phyloP scores from a whole-genome alignment of 805 yeast genomes.

The Monosporozyma yasuniensis region DNA sequence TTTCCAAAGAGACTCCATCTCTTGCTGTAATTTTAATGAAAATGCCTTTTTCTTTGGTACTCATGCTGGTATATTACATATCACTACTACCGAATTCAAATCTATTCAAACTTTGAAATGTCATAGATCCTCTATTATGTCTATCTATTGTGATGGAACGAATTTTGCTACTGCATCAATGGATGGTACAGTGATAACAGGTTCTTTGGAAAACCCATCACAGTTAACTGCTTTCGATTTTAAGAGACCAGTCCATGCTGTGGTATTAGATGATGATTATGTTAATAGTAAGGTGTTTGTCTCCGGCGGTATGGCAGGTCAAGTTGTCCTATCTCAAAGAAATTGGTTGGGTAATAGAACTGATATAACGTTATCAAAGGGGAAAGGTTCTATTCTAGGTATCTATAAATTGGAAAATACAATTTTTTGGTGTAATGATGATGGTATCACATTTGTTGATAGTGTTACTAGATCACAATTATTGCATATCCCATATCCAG shows the following conservation, averaged over 20 bases:
- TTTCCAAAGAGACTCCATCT: constrained; percentile 68
- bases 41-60: constrained; percentile 72
- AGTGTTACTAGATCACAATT: constrained; percentile 42
- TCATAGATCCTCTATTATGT: constrained; percentile 75
- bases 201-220: constrained; percentile 45
- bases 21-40: constrained; percentile 56
- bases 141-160: constrained; percentile 62
- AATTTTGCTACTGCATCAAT: constrained; percentile 82
- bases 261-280: constrained; percentile 69
- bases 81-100: constrained; percentile 51
- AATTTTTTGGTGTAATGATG: constrained; percentile 75
- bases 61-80: constrained; percentile 74
- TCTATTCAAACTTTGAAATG: constrained; percentile 68
- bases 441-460: constrained; percentile 65
- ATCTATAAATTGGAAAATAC: constrained; percentile 56
- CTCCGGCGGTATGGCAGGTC: constrained; percentile 87
- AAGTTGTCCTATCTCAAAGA: constrained; percentile 60
- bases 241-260: constrained; percentile 81
- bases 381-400: constrained; percentile 60
- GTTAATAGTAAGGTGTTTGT: constrained; percentile 53
- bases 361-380: constrained; percentile 55
- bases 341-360: constrained; percentile 83
- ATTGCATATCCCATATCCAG: constrained; percentile 38
- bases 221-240: constrained; percentile 73
- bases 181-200: constrained; percentile 87